Base-by-base conservation (phyloP, 306 rosid genomes). In the Prinsepia uniflora region DNA sequence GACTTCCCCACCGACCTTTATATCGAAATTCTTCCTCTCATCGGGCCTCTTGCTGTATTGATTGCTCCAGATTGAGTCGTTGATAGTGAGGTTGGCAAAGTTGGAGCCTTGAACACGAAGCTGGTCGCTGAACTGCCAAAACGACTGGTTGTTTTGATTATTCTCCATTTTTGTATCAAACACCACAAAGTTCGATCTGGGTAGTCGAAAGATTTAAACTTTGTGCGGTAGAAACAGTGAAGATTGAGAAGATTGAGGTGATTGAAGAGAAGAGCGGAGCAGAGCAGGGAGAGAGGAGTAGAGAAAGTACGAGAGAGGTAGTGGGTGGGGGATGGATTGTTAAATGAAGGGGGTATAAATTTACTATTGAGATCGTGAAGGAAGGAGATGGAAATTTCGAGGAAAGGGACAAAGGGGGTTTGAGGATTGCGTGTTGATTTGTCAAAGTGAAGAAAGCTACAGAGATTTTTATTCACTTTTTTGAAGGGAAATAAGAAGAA, bases 101-200 rank as follows among this genome's bases (percentile, higher is more conserved):
- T 59, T 78, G 5, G 93, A 78, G 0, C 85, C 70, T 68, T 95
- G 97, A 6, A 82, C 55, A 5, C 98, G 88, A 19, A 93, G 87
- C 75, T 90, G 92, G 22, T 93, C 98, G 68, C 97, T 88, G 81
- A 93, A 93, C 44, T 93, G 92, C 85, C 88, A 89, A 65, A 93
- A 93, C 0, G 92, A 84, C 8, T 89, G 93, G 63, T 86, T 84
- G 80, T 85, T 92, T 46, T 48, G 13, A 18, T 43, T 36, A 18
- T 50, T 85, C 77, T 82, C 92, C 95, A 89, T 89, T 47, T 59
- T 39, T 8, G 48, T 59, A 43, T 6, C 12, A 55, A 65, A 0
- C 36, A 30, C 46, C 1, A 39, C 8, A 70, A 62, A 73, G 53
- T 46, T 34, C 12, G 19, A 75, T 72, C 50, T 39, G 70, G 77